Base-by-base conservation (phyloP, 148 eudicot genomes). In the Suaeda aralocaspica region DNA sequence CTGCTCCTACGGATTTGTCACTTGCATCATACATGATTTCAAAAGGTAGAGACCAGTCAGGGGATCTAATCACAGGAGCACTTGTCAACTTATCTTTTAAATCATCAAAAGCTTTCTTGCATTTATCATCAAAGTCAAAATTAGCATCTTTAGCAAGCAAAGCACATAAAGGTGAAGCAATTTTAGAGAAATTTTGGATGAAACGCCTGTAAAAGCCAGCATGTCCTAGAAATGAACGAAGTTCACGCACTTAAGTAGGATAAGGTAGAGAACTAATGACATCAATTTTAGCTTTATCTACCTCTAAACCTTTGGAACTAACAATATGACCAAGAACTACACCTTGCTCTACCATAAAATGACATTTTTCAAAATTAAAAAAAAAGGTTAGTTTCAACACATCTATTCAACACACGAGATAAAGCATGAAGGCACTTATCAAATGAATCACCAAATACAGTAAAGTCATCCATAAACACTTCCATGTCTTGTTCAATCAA, bases 281-380 rank as follows among this genome's bases (percentile, higher is more conserved):
- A 0, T 73, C 69, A 14, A 73, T 29, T 46, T 73, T 73, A 11
- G 63, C 76, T 65, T 53, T 53, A 42, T 73, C 76, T 8, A 58
- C 68, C 39, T 75, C 78, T 46, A 75, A 6, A 5, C 61, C 66
- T 29, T 30, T 73, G 9, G 64, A 6, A 41, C 28, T 50, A 0
- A 73, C 65, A 24, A 65, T 45, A 57, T 59, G 64, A 6, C 64
- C 64, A 6, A 73, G 39, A 25, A 65, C 49, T 0, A 66, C 52
- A 41, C 76, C 70, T 52, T 65, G 44, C 24, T 73, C 44, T 0
- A 74, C 72, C 67, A 74, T 68, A 53, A 59, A 74, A 60, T 74
- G 78, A 36, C 41, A 36, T 8, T 36, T 36, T 36, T 36, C 8
- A 36, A 36, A 36, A 36, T 36, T 36, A 4, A 60, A 74, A 4